phyloP scores from a whole-genome alignment of 345 rosid species.

The Fremontodendron californicum region DNA sequence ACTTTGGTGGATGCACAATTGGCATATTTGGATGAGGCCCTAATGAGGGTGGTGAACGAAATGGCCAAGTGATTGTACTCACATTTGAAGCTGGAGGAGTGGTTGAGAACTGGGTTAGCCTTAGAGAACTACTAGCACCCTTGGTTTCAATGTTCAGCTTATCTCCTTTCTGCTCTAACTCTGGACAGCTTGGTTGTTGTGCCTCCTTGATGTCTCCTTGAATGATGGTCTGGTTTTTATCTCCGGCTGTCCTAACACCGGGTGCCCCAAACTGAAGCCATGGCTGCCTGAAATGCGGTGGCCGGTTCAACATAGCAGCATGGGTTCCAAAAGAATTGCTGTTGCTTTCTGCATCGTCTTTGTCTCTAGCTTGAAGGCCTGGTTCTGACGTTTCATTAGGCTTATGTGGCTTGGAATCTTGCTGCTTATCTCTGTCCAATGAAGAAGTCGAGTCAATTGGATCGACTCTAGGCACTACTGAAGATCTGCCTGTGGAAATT shows the following conservation, averaged over 20 bases:
- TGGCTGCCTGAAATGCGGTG: slow-evolving; percentile 57
- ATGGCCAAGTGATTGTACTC: slow-evolving; percentile 64
- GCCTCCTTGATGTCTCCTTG: slow-evolving; percentile 33
- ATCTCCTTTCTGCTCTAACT: slow-evolving; percentile 41
- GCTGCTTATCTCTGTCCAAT: slow-evolving; percentile 50
- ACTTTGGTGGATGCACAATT: slow-evolving; percentile 53
- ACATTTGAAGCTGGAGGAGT: slow-evolving; percentile 32
- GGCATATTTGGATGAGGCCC: slow-evolving; percentile 32
- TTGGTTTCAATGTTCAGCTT: slow-evolving; percentile 37
- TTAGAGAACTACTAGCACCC: slow-evolving; percentile 30
- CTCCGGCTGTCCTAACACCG: slow-evolving; percentile 35
- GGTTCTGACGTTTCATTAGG: slow-evolving; percentile 30
- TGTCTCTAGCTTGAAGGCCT: slow-evolving; percentile 32
- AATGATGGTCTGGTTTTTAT: slow-evolving; percentile 29
- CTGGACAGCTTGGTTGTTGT: slow-evolving; percentile 30
- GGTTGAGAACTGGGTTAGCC: slow-evolving; percentile 43
- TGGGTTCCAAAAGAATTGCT: slow-evolving; percentile 25
- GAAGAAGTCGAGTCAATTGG: slow-evolving; percentile 42
- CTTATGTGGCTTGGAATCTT: slow-evolving; percentile 39
- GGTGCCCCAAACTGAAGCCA: slow-evolving; percentile 59
- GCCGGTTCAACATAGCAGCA: slow-evolving; percentile 24
- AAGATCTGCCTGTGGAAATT: slow-evolving; percentile 62
- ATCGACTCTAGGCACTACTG: slow-evolving; percentile 57
- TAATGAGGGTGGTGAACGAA: slow-evolving; percentile 38
- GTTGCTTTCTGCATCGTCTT: slow-evolving; percentile 46